A percentile compares a stretch with the other conserved stretches of the same genome.
phyloP scores from a whole-genome alignment of 352 stramenopile genomes.

The Phytophthora pinifolia region DNA sequence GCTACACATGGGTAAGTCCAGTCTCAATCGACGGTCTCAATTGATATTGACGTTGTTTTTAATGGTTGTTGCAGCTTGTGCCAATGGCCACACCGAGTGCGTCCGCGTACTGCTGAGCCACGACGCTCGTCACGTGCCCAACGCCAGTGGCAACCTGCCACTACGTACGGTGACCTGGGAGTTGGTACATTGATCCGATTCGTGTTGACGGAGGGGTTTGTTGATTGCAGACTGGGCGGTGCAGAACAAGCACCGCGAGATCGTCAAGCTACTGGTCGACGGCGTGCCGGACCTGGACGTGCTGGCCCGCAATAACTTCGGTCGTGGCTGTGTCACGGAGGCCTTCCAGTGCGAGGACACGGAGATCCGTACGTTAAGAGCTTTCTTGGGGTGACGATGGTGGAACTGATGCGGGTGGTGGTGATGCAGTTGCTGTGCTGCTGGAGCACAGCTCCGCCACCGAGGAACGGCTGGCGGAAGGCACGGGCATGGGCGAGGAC shows the following conservation, averaged over 20 bases:
- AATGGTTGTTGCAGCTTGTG: too few species aligned
- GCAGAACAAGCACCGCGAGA: conserved; percentile 83
- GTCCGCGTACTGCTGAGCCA: conserved; percentile 59
- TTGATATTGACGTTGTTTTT: not conserved
- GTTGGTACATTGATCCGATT: not conserved
- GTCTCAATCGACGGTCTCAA: not conserved
- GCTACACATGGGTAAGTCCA: conserved; percentile 76
- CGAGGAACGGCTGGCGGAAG: conserved; percentile 72
- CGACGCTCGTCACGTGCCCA: conserved; percentile 59
- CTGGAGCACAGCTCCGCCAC: conserved; percentile 79
- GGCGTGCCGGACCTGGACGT: conserved; percentile 76
- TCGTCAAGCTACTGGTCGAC: conserved; percentile 75
- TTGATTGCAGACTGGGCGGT: conserved; percentile 74
- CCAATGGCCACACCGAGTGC: conserved; percentile 72
- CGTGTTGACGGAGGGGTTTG: conserved; percentile 3
- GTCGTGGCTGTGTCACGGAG: conserved; percentile 78
- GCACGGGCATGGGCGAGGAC: conserved; percentile 71
- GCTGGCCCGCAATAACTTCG: conserved; percentile 80
- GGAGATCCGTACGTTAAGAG: conserved; percentile 63
- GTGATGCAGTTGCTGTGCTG: conserved; percentile 55
- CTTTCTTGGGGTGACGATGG: not conserved
- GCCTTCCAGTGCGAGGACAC: conserved; percentile 85
- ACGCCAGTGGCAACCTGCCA: conserved; percentile 74
- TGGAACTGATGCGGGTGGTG: not conserved
- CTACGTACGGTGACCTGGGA: conserved; percentile 48